Evolutionary conservation across 1,284 basidiomycete species (phyloP).

Genomic region (Ustilago hordei): DNA sequence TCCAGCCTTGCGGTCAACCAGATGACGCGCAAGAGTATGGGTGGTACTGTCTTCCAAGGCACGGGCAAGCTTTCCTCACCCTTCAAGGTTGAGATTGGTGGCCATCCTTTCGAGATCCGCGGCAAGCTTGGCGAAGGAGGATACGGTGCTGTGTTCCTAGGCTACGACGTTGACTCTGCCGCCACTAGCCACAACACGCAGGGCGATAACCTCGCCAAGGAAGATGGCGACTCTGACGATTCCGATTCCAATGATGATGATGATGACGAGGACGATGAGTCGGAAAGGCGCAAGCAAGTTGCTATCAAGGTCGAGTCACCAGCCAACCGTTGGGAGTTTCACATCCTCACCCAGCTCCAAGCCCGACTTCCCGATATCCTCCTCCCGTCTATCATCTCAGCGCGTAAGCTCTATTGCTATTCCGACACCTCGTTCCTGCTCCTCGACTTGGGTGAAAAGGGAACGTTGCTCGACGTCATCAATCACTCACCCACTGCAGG

Average conservation of each 20-base stretch:
- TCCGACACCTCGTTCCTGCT: conserved; percentile 89
- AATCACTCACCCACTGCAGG: conserved; percentile 74
- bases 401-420: conserved; percentile 58
- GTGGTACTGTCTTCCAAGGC: conserved; percentile 48
- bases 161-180: conserved; percentile 71
- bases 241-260: conserved; percentile 16
- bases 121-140: conserved; percentile 97
- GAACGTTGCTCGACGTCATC: conserved; percentile 90
- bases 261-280: conserved; percentile 74
- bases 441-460: conserved; percentile 88
- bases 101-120: conserved; percentile 71
- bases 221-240: conserved; percentile 8
- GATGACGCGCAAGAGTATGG: conserved; percentile 64
- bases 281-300: conserved; percentile 74
- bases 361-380: conserved; percentile 25
- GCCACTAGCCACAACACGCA: conserved; percentile 37
- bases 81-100: conserved; percentile 34
- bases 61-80: conserved; percentile 26
- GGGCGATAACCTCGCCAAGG: background rate
- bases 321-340: conserved; percentile 90
- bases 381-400: conserved; percentile 55
- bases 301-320: conserved; percentile 95
- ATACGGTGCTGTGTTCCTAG: conserved; percentile 91
- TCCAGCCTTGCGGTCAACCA: conserved; percentile 51
- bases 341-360: conserved; percentile 84